Evolutionary conservation across 169 alveolate genomes (phyloP).

Genomic region (Perkinsus marinus): DNA sequence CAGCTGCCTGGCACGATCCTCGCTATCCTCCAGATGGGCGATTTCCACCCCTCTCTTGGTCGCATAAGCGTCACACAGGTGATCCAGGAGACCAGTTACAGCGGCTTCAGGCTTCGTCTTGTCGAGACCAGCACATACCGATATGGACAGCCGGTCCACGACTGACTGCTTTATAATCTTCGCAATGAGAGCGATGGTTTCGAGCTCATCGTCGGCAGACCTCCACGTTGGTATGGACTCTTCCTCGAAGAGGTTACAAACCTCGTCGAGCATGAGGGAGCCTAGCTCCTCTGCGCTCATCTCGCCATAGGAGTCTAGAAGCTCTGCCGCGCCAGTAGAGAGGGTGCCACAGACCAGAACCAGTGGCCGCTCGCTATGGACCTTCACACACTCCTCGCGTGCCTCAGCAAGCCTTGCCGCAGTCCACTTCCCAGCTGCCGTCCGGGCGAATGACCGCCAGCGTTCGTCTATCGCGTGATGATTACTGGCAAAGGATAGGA

Average conservation of each 20-base stretch:
- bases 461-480: neutral
- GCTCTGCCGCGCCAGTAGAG: neutral
- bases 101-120: neutral
- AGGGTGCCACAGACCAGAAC: neutral
- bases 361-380: neutral
- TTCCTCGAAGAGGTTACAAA: neutral
- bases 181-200: neutral
- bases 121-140: neutral
- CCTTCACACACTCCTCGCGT: neutral
- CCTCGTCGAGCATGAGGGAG: neutral
- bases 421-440: neutral
- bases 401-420: neutral
- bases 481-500: neutral
- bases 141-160: neutral
- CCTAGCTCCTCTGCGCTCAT: neutral
- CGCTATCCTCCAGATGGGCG: neutral
- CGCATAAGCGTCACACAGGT: neutral
- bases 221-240: neutral
- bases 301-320: neutral
- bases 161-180: neutral
- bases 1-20: neutral
- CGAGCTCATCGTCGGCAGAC: neutral
- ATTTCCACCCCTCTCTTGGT: neutral
- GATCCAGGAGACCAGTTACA: neutral
- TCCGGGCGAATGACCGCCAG: neutral